Evolutionary conservation across 2,329 filamentous ascomycete genomes (phyloP), one percentile per base, ranked within the genome.

Genomic region (Beauveria caledonica): DNA sequence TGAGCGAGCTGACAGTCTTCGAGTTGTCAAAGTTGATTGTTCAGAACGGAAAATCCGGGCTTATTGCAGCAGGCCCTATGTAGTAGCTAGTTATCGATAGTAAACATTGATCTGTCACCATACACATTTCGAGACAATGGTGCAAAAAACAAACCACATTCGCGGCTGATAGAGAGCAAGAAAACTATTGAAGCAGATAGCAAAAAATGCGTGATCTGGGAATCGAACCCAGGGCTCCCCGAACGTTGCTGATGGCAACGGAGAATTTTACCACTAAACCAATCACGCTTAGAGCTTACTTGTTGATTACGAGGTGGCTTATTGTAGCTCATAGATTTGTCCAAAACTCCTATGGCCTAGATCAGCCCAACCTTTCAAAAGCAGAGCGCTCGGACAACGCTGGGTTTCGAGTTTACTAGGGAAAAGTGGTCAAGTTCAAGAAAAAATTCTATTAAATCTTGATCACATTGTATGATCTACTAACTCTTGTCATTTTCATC

Each of bases 1-100:
- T 80, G 58, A 75, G 76, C 50, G 74, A 77, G 58, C 70, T 65
- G 44, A 75, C 74, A n/a, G 70, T 80, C 25, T 62, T 63, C 0
- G 72, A 77, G 49, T 63, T 79, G 60, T 71, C 74, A 5, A 64
- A 50, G 8, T 65, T 65, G 21, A 74, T 79, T 64, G 75, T 71
- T 2, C 64, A 68, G 25, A 70, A 67, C 62, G 71, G 73, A 5
- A 64, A 63, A 0, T 72, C 67, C 40, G 72, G 71, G 58, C 33
- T 42, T 33, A 19, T 11, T 58, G 42, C 15, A 45, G 39, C 3
- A 53, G 36, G 49, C 7, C 17, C 15, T 58, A 10, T 17, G 15
- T 9, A 42, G 15, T 36, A 36, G 33, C 10, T 46, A 46, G 21
- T 46, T 46, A 27, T 27, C 5, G 2, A 39, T 39, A 25, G 15